A percentile compares a stretch with the other conserved stretches of the same genome.
These are phyloP conservation scores for Fusarium phyllophilum DNA, from an alignment of 2,329 filamentous ascomycete species.

Conservation along the genomic window DNA sequence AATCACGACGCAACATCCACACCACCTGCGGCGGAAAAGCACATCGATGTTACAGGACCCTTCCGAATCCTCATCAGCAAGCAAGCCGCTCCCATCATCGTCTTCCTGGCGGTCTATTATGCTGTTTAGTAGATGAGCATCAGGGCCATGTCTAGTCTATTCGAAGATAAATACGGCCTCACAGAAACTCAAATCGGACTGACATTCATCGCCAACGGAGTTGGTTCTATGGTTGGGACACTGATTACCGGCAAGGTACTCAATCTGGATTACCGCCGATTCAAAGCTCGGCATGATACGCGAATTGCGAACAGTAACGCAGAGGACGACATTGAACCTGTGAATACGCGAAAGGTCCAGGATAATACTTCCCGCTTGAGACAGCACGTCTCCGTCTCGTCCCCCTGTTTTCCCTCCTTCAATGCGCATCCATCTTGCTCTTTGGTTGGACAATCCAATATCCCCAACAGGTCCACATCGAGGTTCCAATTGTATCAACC, in stretches of 20 bases:
- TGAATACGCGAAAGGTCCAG: accelerated
- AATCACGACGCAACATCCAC: accelerated
- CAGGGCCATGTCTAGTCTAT: constrained; percentile 62
- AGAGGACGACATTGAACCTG: accelerated
- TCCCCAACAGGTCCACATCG: constrained; percentile 54
- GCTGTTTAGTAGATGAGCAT: constrained; percentile 66
- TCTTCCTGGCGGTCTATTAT: constrained; percentile 62
- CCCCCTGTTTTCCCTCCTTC: constrained; percentile 55
- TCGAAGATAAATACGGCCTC: constrained; percentile 55
- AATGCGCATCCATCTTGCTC: constrained; percentile 57
- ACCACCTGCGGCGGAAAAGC: constrained; percentile 32
- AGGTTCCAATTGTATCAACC: constrained; percentile 59
- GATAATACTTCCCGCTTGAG: constrained; percentile 58
- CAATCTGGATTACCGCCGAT: constrained; percentile 60
- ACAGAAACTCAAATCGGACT: constrained; percentile 58
- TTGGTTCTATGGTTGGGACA: constrained; percentile 64
- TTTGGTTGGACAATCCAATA: constrained; percentile 66
- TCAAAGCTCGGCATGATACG: constrained; percentile 42
- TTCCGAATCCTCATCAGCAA: constrained; percentile 59
- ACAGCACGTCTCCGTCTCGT: constrained; percentile 61
- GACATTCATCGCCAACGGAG: constrained; percentile 65
- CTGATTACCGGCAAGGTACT: constrained; percentile 62
- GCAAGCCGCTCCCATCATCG: constrained; percentile 55
- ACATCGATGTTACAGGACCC: constrained; percentile 57
- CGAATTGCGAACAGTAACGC: not conserved